A percentile compares a stretch with the other conserved stretches of the same genome.
Conservation (phyloP, 2,329 filamentous ascomycete genomes). For the Myrmaecium sp. region DNA sequence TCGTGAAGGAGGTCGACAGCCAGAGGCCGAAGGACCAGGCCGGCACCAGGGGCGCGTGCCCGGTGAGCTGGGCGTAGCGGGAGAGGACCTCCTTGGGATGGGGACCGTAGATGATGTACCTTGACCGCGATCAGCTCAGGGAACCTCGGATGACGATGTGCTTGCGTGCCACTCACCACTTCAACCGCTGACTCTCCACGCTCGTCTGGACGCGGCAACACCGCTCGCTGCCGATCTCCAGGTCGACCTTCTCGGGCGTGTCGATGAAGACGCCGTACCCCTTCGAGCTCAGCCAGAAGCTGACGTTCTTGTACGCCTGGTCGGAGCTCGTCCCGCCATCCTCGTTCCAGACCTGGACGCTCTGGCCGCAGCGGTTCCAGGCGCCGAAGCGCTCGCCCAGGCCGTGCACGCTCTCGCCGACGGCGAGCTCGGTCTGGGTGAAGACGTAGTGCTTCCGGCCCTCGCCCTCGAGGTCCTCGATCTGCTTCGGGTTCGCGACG, state of each 20-base stretch:
- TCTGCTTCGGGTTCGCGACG: conserved; percentile 34
- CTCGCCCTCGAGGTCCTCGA: conserved; percentile 29
- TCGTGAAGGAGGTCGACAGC: conserved; percentile 63
- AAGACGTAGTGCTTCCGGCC: conserved; percentile 26
- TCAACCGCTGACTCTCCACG: conserved; percentile 50
- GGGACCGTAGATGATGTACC: conserved; percentile 53
- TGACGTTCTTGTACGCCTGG: conserved; percentile 56
- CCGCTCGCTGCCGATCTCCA: conserved; percentile 61
- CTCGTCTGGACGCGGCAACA: conserved; percentile 53
- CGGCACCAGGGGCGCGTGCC: conserved; percentile 46
- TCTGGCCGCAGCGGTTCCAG: conserved; percentile 61
- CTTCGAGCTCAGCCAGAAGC: conserved; percentile 52
- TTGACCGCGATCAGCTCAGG: no score
- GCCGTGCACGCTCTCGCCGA: conserved; percentile 53
- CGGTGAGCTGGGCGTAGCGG: conserved; percentile 51
- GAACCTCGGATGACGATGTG: no score
- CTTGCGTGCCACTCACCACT: conserved; percentile 29
- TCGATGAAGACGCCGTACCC: conserved; percentile 67
- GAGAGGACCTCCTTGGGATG: conserved; percentile 55
- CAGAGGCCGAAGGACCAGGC: conserved; percentile 62
- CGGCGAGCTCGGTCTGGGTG: conserved; percentile 27
- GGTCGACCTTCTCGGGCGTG: conserved; percentile 48
- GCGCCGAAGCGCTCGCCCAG: conserved; percentile 62
- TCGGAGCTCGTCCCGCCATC: conserved; percentile 49
- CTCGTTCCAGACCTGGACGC: conserved; percentile 45